These are phyloP conservation scores for Clathrus columnatus DNA, from an alignment of 768 basidiomycete species.

Conservation along the genomic window DNA sequence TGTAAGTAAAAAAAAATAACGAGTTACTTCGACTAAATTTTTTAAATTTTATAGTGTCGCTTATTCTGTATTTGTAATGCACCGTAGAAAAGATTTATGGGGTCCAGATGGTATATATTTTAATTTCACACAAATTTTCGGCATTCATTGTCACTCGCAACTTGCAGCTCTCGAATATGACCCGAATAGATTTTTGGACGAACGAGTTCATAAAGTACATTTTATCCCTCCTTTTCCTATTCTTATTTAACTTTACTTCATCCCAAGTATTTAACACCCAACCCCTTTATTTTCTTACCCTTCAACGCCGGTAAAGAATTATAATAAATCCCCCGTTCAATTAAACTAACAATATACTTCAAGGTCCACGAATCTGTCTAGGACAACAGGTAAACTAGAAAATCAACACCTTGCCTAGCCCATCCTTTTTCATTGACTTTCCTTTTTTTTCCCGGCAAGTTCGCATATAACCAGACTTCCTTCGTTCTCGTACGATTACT, in stretches of 20 bases:
- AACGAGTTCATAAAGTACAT: slow-evolving; percentile 5
- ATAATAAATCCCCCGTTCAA: no score
- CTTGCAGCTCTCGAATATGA: slow-evolving; percentile 14
- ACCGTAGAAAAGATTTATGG: slow-evolving; percentile 32
- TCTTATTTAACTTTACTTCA: neutral
- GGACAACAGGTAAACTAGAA: slow-evolving; percentile 52
- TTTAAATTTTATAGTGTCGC: neutral
- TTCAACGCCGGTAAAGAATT: slow-evolving; percentile 40
- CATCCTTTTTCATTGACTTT: no score
- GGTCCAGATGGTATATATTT: slow-evolving; percentile 26
- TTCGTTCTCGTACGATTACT: slow-evolving; percentile 55
- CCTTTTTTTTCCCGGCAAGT: no score
- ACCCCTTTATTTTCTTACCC: slow-evolving; percentile 64
- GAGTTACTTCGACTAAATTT: no score
- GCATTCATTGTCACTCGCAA: neutral
- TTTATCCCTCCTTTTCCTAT: neutral
- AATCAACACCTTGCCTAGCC: no score
- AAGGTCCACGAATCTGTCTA: slow-evolving; percentile 46
- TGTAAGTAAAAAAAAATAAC: neutral
- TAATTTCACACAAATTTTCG: neutral
- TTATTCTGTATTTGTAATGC: slow-evolving; percentile 25
- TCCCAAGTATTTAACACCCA: slow-evolving; percentile 52
- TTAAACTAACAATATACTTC: slow-evolving; percentile 14
- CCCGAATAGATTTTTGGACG: slow-evolving; percentile 17
- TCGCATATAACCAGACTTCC: slow-evolving; percentile 42